Evolutionary conservation across 805 yeast genomes (phyloP).

Genomic region (Lipomyces starkeyi): DNA sequence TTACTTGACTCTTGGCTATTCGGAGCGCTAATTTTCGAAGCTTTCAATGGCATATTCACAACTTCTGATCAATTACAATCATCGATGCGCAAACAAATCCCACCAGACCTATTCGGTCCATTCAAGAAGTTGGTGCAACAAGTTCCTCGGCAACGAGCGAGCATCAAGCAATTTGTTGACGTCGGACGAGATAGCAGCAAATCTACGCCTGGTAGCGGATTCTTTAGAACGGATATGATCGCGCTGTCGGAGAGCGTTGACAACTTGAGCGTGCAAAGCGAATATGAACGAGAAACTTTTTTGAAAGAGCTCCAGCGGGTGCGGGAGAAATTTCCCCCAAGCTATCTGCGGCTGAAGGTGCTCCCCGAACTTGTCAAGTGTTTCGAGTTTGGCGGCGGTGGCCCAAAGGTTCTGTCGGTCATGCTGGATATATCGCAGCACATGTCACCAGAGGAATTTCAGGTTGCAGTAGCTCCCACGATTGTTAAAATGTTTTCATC

Average conservation of each 20-base stretch:
- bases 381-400: conserved; percentile 46
- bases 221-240: conserved; percentile 55
- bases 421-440: conserved; percentile 46
- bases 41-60: conserved; percentile 49
- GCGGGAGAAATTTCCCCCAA: conserved; percentile 52
- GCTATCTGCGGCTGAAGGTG: conserved; percentile 63
- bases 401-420: conserved; percentile 42
- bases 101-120: conserved; percentile 48
- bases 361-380: conserved; percentile 71
- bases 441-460: conserved; percentile 47
- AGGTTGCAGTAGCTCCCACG: conserved; percentile 59
- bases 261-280: conserved; percentile 60
- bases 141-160: conserved; percentile 50
- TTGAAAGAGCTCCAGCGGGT: conserved; percentile 50
- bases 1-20: conserved; percentile 66
- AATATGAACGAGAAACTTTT: conserved; percentile 58
- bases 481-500: conserved; percentile 66
- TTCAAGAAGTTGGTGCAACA: conserved; percentile 52
- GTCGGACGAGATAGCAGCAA: conserved; percentile 30
- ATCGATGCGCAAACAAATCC: conserved; percentile 44
- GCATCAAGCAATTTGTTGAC: conserved; percentile 44
- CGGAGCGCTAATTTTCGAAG: conserved; percentile 59
- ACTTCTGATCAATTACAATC: conserved; percentile 34
- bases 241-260: conserved; percentile 58
- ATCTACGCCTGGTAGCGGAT: conserved; percentile 35